Conservation (phyloP, 306 rosid genomes). For the Dalbergia oliveri region DNA sequence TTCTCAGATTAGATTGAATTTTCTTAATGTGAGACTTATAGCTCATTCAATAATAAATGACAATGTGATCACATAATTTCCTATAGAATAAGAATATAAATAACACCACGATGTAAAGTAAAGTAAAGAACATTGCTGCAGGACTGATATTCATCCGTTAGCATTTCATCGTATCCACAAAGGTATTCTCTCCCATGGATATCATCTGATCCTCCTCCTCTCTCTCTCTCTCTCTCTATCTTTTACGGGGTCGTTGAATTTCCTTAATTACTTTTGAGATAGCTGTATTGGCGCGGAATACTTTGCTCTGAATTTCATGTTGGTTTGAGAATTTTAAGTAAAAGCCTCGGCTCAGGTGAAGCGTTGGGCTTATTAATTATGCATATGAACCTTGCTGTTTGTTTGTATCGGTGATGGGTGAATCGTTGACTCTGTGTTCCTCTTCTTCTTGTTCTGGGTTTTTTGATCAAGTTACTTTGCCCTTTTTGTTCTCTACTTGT, state of each 20-base stretch:
- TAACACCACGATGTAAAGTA: too few species aligned
- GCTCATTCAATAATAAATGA: too few species aligned
- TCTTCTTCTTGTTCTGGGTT: slow-evolving; percentile 16
- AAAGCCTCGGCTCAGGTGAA: not conserved
- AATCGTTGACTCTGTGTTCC: not conserved
- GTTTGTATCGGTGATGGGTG: not conserved
- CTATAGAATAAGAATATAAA: too few species aligned
- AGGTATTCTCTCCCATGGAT: not conserved
- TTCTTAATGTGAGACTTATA: too few species aligned
- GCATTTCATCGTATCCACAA: not conserved
- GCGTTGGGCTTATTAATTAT: not conserved
- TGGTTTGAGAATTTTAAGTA: not conserved
- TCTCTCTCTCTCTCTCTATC: too few species aligned
- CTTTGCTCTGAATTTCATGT: not conserved
- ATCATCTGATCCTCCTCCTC: not conserved
- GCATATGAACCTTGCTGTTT: not conserved
- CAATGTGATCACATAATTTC: too few species aligned
- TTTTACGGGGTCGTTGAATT: too few species aligned
- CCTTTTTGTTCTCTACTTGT: not conserved
- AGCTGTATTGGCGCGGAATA: not conserved
- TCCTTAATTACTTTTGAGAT: not conserved
- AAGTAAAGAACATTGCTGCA: too few species aligned
- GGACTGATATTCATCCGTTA: too few species aligned
- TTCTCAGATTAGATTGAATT: too few species aligned
- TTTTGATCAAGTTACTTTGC: not conserved